A percentile compares a stretch with the other conserved stretches of the same genome.
phyloP scores from a whole-genome alignment of 805 yeast genomes.

The Sugiyamaella boreocaroliniensis region DNA sequence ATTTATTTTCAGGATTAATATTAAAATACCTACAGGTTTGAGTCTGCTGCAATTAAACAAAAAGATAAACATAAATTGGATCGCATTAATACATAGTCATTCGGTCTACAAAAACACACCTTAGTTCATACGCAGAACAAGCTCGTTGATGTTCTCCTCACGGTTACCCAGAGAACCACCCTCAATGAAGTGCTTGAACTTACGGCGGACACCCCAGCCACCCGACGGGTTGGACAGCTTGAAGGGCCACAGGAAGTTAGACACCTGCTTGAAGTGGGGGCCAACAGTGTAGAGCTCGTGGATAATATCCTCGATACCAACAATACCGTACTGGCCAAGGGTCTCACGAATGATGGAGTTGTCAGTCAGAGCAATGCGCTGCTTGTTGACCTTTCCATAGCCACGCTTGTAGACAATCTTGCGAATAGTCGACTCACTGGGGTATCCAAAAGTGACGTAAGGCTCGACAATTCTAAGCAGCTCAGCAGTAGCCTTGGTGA shows the following conservation, averaged over 20 bases:
- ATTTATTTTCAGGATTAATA: no score
- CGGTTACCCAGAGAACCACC: constrained; percentile 85
- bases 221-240: constrained; percentile 75
- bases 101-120: neutral
- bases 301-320: constrained; percentile 68
- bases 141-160: constrained; percentile 69
- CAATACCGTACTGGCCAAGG: constrained; percentile 70
- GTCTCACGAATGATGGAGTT: constrained; percentile 63
- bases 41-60: no score
- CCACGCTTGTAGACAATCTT: constrained; percentile 78
- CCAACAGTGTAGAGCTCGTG: constrained; percentile 81
- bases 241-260: constrained; percentile 84
- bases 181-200: constrained; percentile 78
- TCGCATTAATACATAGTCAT: neutral
- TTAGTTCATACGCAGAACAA: constrained; percentile 66
- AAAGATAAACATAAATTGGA: neutral
- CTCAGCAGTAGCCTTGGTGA: constrained; percentile 75
- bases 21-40: no score
- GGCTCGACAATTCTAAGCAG: constrained; percentile 74
- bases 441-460: constrained; percentile 78
- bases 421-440: constrained; percentile 65
- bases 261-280: constrained; percentile 79
- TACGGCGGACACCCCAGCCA: constrained; percentile 75
- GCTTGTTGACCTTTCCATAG: constrained; percentile 74
- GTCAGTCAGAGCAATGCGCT: constrained; percentile 65